These are phyloP conservation scores for Globisporangium rhizosaccharum DNA, from an alignment of 352 stramenopile genomes.

Conservation along the genomic window DNA sequence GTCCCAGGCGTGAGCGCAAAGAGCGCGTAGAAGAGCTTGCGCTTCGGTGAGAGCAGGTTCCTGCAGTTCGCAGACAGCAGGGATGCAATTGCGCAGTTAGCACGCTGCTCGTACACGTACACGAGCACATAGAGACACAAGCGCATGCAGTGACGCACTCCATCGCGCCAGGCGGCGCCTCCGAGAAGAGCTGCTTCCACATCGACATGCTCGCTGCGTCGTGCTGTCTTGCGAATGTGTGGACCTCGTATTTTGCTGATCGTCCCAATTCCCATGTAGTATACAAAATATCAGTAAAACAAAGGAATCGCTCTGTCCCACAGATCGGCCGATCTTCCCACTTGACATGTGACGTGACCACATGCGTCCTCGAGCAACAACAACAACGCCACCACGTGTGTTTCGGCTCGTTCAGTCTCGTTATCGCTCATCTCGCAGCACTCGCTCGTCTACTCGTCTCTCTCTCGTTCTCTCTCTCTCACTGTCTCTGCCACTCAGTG, in stretches of 20 bases:
- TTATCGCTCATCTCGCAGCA: not conserved
- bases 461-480: not conserved
- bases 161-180: slow-evolving; percentile 54
- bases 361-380: not conserved
- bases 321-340: too few relatives aligned
- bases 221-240: too few relatives aligned
- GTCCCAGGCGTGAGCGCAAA: slow-evolving; percentile 70
- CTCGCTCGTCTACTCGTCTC: slow-evolving; percentile 2
- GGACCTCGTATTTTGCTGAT: not conserved
- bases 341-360: not conserved
- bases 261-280: not conserved
- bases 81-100: not conserved
- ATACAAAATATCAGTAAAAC: not conserved
- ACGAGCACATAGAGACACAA: slow-evolving; percentile 2
- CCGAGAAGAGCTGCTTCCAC: slow-evolving; percentile 73
- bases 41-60: slow-evolving; percentile 54
- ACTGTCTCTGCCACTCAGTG: not conserved
- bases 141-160: slow-evolving; percentile 35
- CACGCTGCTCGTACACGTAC: not conserved
- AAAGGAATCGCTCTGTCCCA: not conserved
- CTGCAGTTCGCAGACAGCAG: slow-evolving; percentile 17
- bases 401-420: not conserved
- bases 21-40: slow-evolving; percentile 60
- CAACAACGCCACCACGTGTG: not conserved
- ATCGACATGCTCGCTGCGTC: slow-evolving; percentile 16